phyloP scores from a whole-genome alignment of 805 yeast species.

The Huiozyma sinensis region DNA sequence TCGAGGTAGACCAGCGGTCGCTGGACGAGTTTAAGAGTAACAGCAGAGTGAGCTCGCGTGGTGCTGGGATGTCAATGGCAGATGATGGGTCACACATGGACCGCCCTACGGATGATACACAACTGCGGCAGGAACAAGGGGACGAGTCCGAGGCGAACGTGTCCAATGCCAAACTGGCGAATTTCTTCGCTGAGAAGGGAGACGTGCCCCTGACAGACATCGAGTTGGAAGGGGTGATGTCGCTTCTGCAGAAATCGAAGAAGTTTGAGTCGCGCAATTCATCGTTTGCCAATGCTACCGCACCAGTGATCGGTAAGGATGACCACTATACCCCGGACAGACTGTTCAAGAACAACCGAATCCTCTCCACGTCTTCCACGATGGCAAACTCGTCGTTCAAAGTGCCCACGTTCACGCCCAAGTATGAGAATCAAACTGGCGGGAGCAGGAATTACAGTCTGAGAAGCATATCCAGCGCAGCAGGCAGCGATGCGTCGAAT shows the following conservation, averaged over 20 bases:
- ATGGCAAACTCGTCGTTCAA: slow-evolving; percentile 8
- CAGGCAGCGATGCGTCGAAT: too few relatives aligned
- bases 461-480: slow-evolving; percentile 4
- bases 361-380: slow-evolving; percentile 1
- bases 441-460: too few relatives aligned
- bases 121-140: neutral
- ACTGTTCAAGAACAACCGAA: neutral
- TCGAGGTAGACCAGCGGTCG: neutral
- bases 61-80: neutral
- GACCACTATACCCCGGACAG: neutral
- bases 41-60: neutral
- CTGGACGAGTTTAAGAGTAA: neutral
- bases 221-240: slow-evolving; percentile 73
- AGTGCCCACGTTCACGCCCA: slow-evolving; percentile 30
- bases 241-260: slow-evolving; percentile 32
- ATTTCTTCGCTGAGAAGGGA: slow-evolving; percentile 68
- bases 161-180: slow-evolving; percentile 37
- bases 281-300: neutral
- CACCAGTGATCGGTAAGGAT: neutral
- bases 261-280: slow-evolving; percentile 1
- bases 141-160: slow-evolving; percentile 5
- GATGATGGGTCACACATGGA: neutral
- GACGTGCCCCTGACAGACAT: slow-evolving; percentile 58
- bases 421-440: slow-evolving; percentile 17
- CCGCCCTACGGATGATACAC: slow-evolving; percentile 1